phyloP scores from a whole-genome alignment of 768 basidiomycete genomes.

The Lactarius hengduanensis region DNA sequence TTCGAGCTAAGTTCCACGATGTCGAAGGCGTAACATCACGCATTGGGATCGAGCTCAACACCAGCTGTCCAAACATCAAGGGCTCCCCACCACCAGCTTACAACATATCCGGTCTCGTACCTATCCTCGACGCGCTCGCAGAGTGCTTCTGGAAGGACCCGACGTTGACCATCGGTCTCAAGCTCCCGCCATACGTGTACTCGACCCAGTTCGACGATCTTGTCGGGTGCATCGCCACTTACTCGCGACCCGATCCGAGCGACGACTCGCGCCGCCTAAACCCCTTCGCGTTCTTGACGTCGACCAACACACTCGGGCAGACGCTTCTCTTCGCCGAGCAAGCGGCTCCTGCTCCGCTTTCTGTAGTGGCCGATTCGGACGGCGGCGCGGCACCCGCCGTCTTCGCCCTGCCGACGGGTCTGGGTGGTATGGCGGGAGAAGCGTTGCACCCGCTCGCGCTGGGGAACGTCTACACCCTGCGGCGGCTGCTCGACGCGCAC shows the following conservation, averaged over 20 bases:
- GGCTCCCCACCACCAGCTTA: conserved; percentile 66
- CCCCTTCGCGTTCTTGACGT: conserved; percentile 29
- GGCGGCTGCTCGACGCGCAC: conserved; percentile 46
- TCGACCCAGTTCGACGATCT: conserved; percentile 38
- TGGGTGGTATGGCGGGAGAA: conserved; percentile 60
- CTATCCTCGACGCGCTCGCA: conserved; percentile 56
- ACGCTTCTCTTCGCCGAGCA: conserved; percentile 34
- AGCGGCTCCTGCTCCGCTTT: conserved; percentile 21
- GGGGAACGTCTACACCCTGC: conserved; percentile 71
- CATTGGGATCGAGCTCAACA: conserved; percentile 79
- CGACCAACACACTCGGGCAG: conserved; percentile 40
- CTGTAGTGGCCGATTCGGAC: conserved; percentile 4
- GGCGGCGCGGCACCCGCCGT: conserved; percentile 11
- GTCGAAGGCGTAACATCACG: conserved; percentile 34
- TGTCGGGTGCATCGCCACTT: conserved; percentile 44
- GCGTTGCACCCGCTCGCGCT: conserved; percentile 61
- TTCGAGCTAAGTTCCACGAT: conserved; percentile 44
- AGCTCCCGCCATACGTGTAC: conserved; percentile 44
- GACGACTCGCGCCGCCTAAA: conserved; percentile 19
- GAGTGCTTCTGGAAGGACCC: conserved; percentile 49
- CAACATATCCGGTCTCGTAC: conserved; percentile 47
- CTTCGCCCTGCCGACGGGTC: conserved; percentile 61
- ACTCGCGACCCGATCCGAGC: conserved; percentile 29
- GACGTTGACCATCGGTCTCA: conserved; percentile 70
- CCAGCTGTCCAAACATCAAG: conserved; percentile 79